phyloP scores from a whole-genome alignment of 1,139 yeast species.

The Maudiozyma humilis region DNA sequence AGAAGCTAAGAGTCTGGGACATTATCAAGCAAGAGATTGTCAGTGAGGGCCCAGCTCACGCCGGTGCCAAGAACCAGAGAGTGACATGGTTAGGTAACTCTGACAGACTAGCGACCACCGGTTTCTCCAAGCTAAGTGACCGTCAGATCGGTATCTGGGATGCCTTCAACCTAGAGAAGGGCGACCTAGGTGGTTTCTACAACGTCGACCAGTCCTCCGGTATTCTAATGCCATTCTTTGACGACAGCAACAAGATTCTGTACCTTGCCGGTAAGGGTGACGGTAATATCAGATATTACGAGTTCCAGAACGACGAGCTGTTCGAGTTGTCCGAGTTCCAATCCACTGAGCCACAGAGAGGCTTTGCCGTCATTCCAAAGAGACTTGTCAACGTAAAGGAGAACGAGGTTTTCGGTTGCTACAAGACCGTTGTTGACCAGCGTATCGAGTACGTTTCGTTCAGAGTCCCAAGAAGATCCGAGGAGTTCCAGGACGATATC shows the following conservation, averaged over 20 bases:
- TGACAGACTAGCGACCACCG: constrained; percentile 87
- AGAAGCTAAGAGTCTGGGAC: constrained; percentile 86
- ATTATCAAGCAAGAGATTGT: constrained; percentile 63
- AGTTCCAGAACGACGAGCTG: constrained; percentile 73
- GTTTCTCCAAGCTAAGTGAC: constrained; percentile 85
- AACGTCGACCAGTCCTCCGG: constrained; percentile 88
- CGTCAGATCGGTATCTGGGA: constrained; percentile 96
- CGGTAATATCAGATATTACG: constrained; percentile 91
- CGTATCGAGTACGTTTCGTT: constrained; percentile 84
- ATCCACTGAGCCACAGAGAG: constrained; percentile 91
- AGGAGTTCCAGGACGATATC: constrained; percentile 84
- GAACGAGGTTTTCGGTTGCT: constrained; percentile 74
- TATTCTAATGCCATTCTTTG: constrained; percentile 83
- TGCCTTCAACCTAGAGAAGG: constrained; percentile 57
- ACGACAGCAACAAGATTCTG: constrained; percentile 67
- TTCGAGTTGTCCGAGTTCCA: constrained; percentile 77
- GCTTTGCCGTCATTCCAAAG: constrained; percentile 85
- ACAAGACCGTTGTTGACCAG: constrained; percentile 76
- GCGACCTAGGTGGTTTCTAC: constrained; percentile 83
- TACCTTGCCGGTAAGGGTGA: constrained; percentile 97
- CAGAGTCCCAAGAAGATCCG: constrained; percentile 87
- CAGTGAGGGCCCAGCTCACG: constrained; percentile 82
- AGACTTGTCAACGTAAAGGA: constrained; percentile 67
- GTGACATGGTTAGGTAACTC: constrained; percentile 84
- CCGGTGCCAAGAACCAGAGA: constrained; percentile 86